Conservation (phyloP, 805 yeast species). For the Candida oleophila region DNA sequence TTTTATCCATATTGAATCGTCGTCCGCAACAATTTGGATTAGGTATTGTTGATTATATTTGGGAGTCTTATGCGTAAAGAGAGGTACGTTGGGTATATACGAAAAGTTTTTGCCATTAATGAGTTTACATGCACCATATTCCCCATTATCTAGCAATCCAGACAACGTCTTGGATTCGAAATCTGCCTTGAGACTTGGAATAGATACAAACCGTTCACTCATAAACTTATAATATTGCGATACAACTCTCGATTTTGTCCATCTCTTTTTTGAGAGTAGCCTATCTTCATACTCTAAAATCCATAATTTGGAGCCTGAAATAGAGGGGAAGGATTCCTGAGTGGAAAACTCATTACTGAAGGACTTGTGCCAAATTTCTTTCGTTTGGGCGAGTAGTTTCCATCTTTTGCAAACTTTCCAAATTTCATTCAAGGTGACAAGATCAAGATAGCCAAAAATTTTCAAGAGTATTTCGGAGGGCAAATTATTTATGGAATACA, state of each 20-base stretch:
- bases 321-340: slow-evolving; percentile 38
- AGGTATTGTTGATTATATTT: background rate
- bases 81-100: slow-evolving; percentile 24
- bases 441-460: slow-evolving; percentile 47
- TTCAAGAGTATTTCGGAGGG: slow-evolving; percentile 48
- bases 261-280: slow-evolving; percentile 28
- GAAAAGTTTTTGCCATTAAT: slow-evolving; percentile 37
- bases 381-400: slow-evolving; percentile 44
- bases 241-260: slow-evolving; percentile 37
- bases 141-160: background rate
- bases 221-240: slow-evolving; percentile 29
- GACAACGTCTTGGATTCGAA: background rate
- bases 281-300: slow-evolving; percentile 45
- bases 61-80: background rate
- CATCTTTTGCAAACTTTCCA: slow-evolving; percentile 50
- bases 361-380: slow-evolving; percentile 47
- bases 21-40: background rate
- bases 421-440: slow-evolving; percentile 37
- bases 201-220: slow-evolving; percentile 22
- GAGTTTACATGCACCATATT: slow-evolving; percentile 13
- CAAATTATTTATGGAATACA: slow-evolving; percentile 26
- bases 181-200: background rate
- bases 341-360: slow-evolving; percentile 41
- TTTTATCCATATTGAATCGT: slow-evolving; percentile 31
- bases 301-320: slow-evolving; percentile 47